Percentiles rank a stretch among this genome's conserved stretches.
Conservation (phyloP, 2,329 filamentous ascomycete genomes). For the Ramularia endophylla region DNA sequence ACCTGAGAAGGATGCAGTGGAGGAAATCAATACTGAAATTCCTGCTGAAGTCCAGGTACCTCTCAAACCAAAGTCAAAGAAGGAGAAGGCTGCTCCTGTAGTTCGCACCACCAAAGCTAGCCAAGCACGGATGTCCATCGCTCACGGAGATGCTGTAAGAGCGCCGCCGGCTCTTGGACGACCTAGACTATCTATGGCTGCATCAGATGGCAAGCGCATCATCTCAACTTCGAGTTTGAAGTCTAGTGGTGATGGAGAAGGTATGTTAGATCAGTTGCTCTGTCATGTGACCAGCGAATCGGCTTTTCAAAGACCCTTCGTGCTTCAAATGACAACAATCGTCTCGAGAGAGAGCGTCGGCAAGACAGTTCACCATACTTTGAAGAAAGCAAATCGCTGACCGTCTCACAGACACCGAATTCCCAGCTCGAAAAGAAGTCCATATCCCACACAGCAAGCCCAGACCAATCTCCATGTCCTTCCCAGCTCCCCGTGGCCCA, state of each 20-base stretch:
- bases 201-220: constrained; percentile 13
- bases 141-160: constrained; percentile 21
- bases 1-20: constrained; percentile 42
- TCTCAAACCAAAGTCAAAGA: constrained; percentile 19
- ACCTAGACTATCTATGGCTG: constrained; percentile 16
- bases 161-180: constrained; percentile 13
- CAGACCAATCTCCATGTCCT: constrained; percentile 43
- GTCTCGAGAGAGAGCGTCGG: no score
- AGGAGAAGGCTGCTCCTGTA: constrained; percentile 22
- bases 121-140: constrained; percentile 26
- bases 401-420: constrained; percentile 1
- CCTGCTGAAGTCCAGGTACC: constrained; percentile 29
- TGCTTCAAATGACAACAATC: no score
- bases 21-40: constrained; percentile 34
- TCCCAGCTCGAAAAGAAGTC: constrained; percentile 22
- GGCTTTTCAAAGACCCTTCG: no score
- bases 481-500: constrained; percentile 41
- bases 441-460: constrained; percentile 37
- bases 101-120: constrained; percentile 29
- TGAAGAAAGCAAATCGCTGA: neutral
- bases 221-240: constrained; percentile 16
- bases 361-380: no score
- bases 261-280: neutral
- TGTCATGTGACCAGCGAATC: no score
- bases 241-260: constrained; percentile 2